phyloP scores from a whole-genome alignment of 2,329 filamentous ascomycete genomes.

The Diplodia intermedia region DNA sequence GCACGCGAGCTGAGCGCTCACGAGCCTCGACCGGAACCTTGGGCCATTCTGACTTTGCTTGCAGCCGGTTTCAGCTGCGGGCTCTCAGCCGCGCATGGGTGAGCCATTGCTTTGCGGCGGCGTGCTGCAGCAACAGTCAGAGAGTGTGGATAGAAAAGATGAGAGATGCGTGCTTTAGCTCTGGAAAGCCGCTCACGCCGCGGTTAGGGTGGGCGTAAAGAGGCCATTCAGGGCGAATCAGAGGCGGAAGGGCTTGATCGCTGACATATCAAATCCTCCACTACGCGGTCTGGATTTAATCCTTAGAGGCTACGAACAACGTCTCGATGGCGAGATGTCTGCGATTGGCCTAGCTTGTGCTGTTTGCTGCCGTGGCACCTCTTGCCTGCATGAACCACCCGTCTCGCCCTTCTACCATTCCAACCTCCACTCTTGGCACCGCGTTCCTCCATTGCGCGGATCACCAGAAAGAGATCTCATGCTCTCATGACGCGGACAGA shows the following conservation, averaged over 20 bases:
- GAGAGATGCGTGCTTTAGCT: not conserved
- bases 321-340: not conserved
- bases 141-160: not conserved
- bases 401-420: conserved; percentile 10
- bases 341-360: conserved; percentile 1
- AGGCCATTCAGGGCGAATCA: not conserved
- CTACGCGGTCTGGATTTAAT: conserved; percentile 1
- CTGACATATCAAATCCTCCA: conserved; percentile 19
- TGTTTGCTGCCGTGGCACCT: conserved; percentile 24
- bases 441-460: not conserved
- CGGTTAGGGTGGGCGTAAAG: conserved; percentile 4
- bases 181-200: not conserved
- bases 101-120: not conserved
- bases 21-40: not conserved
- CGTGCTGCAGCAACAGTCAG: not conserved
- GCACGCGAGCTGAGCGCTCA: conserved; percentile 1
- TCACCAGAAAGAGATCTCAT: not conserved
- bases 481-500: conserved; percentile 21
- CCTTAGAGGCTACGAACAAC: conserved; percentile 5
- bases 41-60: conserved; percentile 3
- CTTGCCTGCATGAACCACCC: conserved; percentile 22
- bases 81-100: not conserved
- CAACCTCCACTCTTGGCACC: conserved; percentile 11
- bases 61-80: conserved; percentile 23
- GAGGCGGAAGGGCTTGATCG: not conserved